Conservation (phyloP, 2,329 filamentous ascomycete genomes). For the Seiridium unicorne region DNA sequence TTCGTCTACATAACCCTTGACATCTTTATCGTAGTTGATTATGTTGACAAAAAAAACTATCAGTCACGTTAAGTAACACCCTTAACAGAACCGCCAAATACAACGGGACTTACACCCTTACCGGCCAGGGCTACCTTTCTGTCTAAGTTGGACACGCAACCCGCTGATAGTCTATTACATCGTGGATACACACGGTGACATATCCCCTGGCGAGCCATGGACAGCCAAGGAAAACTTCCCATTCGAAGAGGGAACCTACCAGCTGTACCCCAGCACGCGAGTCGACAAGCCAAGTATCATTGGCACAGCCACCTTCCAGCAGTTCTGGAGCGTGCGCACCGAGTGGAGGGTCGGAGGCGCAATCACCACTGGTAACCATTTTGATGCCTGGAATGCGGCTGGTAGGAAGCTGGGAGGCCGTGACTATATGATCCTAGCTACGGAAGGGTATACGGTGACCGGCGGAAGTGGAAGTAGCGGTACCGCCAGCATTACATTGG, state of each 20-base stretch:
- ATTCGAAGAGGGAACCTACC: conserved; percentile 50
- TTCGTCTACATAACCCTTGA: background rate
- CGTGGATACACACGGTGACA: conserved; percentile 49
- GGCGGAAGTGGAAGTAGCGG: conserved; percentile 32
- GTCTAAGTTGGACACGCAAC: conserved; percentile 53
- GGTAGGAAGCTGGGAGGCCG: conserved; percentile 48
- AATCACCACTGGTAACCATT: conserved; percentile 51
- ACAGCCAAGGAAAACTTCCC: conserved; percentile 48
- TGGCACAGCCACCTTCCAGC: conserved; percentile 52
- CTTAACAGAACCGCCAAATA: conserved; percentile 30
- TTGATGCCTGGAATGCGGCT: conserved; percentile 49
- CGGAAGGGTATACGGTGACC: conserved; percentile 44
- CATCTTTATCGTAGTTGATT: background rate
- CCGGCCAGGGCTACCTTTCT: conserved; percentile 45
- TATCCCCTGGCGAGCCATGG: conserved; percentile 45
- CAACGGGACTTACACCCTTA: conserved; percentile 33
- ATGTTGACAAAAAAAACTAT: background rate
- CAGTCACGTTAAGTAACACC: background rate
- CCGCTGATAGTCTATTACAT: conserved; percentile 55
- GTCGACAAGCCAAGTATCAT: conserved; percentile 51
- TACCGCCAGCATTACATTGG: conserved; percentile 18
- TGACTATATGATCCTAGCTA: conserved; percentile 53
- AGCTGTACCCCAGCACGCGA: conserved; percentile 47
- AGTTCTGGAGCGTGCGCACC: conserved; percentile 49
- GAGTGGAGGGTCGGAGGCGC: conserved; percentile 50